Conservation (phyloP, 2,329 filamentous ascomycete species). For the Colletotrichum sp. region DNA sequence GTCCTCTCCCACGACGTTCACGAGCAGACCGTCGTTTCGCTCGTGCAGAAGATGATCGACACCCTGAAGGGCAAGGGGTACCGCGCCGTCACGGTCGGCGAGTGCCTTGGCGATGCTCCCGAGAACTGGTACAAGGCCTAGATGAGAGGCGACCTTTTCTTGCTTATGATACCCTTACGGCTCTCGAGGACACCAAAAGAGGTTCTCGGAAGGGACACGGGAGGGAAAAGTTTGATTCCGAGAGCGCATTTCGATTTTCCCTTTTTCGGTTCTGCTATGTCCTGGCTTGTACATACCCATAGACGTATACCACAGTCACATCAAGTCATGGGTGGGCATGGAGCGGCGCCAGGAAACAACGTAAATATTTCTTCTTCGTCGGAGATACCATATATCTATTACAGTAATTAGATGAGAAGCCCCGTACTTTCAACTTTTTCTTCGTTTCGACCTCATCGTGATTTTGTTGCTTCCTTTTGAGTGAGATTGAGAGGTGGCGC, state of each 20-base stretch:
- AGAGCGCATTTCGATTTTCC: not conserved
- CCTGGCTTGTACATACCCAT: not conserved
- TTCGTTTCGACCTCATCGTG: accelerated
- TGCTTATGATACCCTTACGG: not conserved
- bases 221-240: not conserved
- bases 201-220: not conserved
- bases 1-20: conserved; percentile 60
- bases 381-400: not conserved
- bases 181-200: not conserved
- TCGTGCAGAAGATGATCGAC: conserved; percentile 40
- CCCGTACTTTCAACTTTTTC: not conserved
- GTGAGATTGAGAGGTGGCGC: not conserved
- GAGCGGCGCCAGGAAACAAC: not conserved
- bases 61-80: conserved; percentile 46
- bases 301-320: not conserved
- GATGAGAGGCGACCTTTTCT: not conserved
- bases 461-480: not conserved
- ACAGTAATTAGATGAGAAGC: not conserved
- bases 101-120: conserved; percentile 59
- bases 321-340: not conserved
- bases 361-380: not conserved
- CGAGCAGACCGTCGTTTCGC: conserved; percentile 31
- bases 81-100: conserved; percentile 58
- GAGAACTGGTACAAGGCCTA: conserved; percentile 52
- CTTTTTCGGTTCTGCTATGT: not conserved